Conservation (phyloP, 2,329 filamentous ascomycete species). For the Pyricularia grisea region DNA sequence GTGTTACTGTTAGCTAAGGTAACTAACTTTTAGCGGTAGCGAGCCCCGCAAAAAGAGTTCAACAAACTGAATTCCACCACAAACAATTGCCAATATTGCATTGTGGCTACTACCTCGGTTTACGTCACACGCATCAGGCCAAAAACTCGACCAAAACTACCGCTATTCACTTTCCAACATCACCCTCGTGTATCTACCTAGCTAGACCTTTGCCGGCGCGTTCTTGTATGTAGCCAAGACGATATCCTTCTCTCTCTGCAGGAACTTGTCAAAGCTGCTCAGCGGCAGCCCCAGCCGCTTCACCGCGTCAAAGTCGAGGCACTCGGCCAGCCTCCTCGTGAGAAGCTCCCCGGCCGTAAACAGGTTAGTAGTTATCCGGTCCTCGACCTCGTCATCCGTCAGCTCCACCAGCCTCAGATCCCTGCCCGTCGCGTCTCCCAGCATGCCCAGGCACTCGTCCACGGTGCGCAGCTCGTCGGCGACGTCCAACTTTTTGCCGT, state of each 20-base stretch:
- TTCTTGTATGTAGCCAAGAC: neutral
- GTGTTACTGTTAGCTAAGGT: neutral
- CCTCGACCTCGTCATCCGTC: neutral
- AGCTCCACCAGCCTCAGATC: neutral
- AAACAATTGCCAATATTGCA: too few relatives aligned
- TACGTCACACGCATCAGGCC: too few relatives aligned
- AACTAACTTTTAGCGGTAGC: neutral
- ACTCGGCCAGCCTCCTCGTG: neutral
- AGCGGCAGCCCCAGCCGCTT: neutral
- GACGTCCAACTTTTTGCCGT: neutral
- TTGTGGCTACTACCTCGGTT: too few relatives aligned
- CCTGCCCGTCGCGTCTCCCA: neutral
- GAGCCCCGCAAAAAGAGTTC: neutral
- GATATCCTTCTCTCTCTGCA: neutral
- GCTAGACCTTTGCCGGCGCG: neutral
- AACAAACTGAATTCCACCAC: too few relatives aligned
- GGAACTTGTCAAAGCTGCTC: neutral
- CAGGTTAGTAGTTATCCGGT: neutral
- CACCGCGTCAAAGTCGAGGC: neutral
- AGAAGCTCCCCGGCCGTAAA: neutral
- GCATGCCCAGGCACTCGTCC: neutral
- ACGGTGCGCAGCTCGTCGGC: constrained; percentile 1
- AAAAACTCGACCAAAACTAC: neutral
- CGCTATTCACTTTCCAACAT: too few relatives aligned
- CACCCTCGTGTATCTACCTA: too few relatives aligned